Percentiles rank a stretch among this genome's conserved stretches.
phyloP scores from a whole-genome alignment of 768 basidiomycete species.

The Pilatotrama ljubarskyi region DNA sequence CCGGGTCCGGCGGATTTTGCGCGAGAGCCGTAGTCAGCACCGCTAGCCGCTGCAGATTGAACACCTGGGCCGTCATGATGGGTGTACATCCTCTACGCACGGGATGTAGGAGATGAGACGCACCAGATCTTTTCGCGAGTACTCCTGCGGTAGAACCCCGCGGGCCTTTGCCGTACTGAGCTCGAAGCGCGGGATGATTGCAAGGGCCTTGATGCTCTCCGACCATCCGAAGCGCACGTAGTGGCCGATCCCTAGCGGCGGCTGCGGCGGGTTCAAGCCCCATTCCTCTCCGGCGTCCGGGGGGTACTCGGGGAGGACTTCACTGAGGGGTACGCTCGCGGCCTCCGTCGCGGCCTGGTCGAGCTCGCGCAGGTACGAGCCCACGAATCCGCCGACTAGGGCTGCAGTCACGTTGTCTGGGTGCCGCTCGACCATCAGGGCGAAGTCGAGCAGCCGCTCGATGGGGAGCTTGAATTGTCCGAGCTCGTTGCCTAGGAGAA shows the following conservation, averaged over 20 bases:
- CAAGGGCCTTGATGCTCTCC: constrained; percentile 82
- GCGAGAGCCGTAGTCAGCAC: constrained; percentile 94
- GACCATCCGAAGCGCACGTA: constrained; percentile 90
- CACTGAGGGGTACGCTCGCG: constrained; percentile 89
- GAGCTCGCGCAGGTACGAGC: constrained; percentile 91
- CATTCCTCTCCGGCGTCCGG: constrained; percentile 88
- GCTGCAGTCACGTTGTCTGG: constrained; percentile 99
- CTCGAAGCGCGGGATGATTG: constrained; percentile 94
- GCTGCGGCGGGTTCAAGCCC: constrained; percentile 85
- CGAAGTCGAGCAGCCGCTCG: constrained; percentile 87
- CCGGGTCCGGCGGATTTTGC: constrained; percentile 88
- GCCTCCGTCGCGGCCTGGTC: constrained; percentile 78
- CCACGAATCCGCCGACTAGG: constrained; percentile 94
- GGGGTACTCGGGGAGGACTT: constrained; percentile 96
- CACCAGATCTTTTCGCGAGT: constrained; percentile 90
- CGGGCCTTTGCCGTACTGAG: constrained; percentile 94
- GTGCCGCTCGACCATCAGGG: constrained; percentile 98
- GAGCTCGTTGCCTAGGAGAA: constrained; percentile 83
- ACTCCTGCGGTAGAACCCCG: constrained; percentile 79
- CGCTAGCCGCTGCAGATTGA: constrained; percentile 94
- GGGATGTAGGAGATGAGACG: constrained; percentile 31
- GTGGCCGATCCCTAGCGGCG: constrained; percentile 91
- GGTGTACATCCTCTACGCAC: not conserved
- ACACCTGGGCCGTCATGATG: constrained; percentile 60
- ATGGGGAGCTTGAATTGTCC: constrained; percentile 69